Conservation (phyloP, 164 flowering plant species). For the Berberis thunbergii region DNA sequence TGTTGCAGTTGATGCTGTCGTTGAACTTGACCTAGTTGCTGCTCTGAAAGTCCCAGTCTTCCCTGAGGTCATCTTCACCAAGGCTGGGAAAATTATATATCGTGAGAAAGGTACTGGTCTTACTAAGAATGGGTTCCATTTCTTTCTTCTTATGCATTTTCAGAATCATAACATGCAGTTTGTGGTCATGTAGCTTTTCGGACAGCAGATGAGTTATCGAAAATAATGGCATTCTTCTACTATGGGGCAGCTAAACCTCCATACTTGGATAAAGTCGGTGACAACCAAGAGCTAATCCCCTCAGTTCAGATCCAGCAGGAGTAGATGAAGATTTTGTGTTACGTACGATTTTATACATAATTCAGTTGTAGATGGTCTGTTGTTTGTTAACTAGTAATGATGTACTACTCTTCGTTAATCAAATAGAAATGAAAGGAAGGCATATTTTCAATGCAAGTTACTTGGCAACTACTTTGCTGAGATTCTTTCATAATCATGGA, state of each 20-base stretch:
- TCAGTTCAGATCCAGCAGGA: conserved; percentile 16
- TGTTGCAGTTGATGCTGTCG: conserved; percentile 85
- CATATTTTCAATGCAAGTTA: too few species aligned
- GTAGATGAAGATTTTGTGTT: not conserved
- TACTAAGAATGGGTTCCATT: too few species aligned
- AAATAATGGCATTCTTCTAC: conserved; percentile 90
- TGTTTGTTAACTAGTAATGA: too few species aligned
- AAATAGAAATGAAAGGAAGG: too few species aligned
- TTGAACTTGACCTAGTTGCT: conserved; percentile 62
- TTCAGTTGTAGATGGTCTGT: too few species aligned
- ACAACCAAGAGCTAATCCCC: conserved; percentile 54
- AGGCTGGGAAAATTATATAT: conserved; percentile 80
- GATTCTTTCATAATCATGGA: too few species aligned
- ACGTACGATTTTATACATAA: too few species aligned
- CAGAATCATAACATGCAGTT: not conserved
- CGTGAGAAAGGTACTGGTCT: conserved; percentile 64
- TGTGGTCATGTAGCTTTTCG: conserved; percentile 31
- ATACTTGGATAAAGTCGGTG: conserved; percentile 30
- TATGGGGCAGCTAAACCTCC: conserved; percentile 84
- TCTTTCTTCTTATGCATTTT: too few species aligned
- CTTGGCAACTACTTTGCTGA: too few species aligned
- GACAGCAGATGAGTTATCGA: conserved; percentile 81
- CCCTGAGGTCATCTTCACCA: conserved; percentile 83
- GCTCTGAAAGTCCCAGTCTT: conserved; percentile 64
- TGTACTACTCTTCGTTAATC: too few species aligned